Evolutionary conservation across 1,284 basidiomycete genomes (phyloP).

Genomic region (Pseudozyma pruni): DNA sequence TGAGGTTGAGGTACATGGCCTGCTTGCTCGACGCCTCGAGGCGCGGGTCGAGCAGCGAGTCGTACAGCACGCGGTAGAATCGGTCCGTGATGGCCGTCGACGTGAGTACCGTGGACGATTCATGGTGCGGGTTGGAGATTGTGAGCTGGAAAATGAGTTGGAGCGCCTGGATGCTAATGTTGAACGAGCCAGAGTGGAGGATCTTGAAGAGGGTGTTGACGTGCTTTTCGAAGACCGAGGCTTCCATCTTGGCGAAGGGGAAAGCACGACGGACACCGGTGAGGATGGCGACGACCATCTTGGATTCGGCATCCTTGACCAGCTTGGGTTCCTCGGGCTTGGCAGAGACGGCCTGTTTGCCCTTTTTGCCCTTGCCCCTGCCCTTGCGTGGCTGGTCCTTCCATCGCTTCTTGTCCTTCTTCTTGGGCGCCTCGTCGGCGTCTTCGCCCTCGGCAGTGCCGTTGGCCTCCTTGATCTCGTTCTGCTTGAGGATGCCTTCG

Average conservation of each 20-base stretch:
- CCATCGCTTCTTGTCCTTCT: constrained; percentile 69
- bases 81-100: constrained; percentile 71
- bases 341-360: constrained; percentile 17
- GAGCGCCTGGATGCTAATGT: constrained; percentile 93
- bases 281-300: constrained; percentile 87
- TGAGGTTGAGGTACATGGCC: constrained; percentile 94
- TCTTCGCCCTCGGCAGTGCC: constrained; percentile 53
- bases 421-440: constrained; percentile 35
- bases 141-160: constrained; percentile 88
- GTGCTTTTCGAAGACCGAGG: constrained; percentile 81
- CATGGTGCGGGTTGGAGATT: constrained; percentile 31
- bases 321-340: constrained; percentile 48
- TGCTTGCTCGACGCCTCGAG: constrained; percentile 88
- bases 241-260: constrained; percentile 83
- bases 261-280: constrained; percentile 95
- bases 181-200: constrained; percentile 89
- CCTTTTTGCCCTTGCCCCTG: constrained; percentile 48
- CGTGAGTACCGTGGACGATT: constrained; percentile 34
- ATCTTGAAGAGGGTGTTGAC: constrained; percentile 95
- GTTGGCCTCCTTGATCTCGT: constrained; percentile 58
- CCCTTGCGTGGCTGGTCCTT: constrained; percentile 67
- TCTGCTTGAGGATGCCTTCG: constrained; percentile 73
- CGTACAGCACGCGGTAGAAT: constrained; percentile 91
- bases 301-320: constrained; percentile 75
- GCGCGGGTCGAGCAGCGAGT: constrained; percentile 84